phyloP scores from a whole-genome alignment of 371 early-diverging fungal species.

The Umbelopsis sp. region DNA sequence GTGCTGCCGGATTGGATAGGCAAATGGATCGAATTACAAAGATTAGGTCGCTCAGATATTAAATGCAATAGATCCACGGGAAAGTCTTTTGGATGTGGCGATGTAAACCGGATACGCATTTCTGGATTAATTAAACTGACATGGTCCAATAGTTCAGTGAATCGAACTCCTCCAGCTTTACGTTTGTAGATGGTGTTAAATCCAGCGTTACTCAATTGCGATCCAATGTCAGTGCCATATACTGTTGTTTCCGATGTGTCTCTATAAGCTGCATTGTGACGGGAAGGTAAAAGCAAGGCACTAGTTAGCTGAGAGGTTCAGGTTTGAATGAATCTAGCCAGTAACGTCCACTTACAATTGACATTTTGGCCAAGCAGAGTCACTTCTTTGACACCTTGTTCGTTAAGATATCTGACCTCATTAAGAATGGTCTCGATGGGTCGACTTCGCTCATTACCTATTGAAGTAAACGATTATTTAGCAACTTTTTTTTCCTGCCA shows the following conservation, averaged over 20 bases:
- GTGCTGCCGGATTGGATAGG: slow-evolving; percentile 80
- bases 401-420: slow-evolving; percentile 67
- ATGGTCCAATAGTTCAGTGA: slow-evolving; percentile 75
- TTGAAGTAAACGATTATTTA: neutral
- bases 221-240: slow-evolving; percentile 41
- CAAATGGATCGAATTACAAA: slow-evolving; percentile 78
- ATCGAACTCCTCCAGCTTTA: slow-evolving; percentile 76
- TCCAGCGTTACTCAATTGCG: slow-evolving; percentile 61
- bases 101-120: slow-evolving; percentile 81
- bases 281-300: neutral
- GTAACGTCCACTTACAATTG: slow-evolving; percentile 49
- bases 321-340: neutral
- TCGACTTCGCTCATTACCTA: slow-evolving; percentile 73
- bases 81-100: slow-evolving; percentile 86
- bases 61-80: slow-evolving; percentile 72
- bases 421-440: slow-evolving; percentile 73
- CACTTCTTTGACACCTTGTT: slow-evolving; percentile 77
- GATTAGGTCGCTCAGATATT: slow-evolving; percentile 69
- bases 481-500: neutral
- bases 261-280: slow-evolving; percentile 54
- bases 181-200: slow-evolving; percentile 80
- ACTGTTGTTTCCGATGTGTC: slow-evolving; percentile 64
- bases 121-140: slow-evolving; percentile 74
- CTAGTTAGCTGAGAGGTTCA: neutral
- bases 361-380: slow-evolving; percentile 85